phyloP scores from a whole-genome alignment of 805 yeast genomes.

The Candida chilensis region DNA sequence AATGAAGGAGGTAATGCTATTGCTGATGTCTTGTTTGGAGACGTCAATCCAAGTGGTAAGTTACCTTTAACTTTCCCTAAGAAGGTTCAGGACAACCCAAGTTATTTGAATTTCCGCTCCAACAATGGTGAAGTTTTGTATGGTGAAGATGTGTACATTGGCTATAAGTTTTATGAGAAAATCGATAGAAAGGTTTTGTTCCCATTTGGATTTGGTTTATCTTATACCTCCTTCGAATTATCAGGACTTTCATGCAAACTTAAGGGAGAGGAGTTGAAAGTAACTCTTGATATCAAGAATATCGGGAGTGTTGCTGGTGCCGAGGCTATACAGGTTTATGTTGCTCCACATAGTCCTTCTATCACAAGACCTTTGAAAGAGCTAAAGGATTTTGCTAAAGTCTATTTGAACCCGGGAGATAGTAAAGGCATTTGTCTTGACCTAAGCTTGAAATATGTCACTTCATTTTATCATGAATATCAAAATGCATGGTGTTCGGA shows the following conservation, averaged over 20 bases:
- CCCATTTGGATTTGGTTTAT: constrained; percentile 58
- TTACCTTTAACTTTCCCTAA: constrained; percentile 39
- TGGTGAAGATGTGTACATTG: constrained; percentile 61
- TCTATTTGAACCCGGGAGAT: constrained; percentile 34
- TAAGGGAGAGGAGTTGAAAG: constrained; percentile 16
- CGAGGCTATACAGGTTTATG: constrained; percentile 49
- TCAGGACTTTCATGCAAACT: constrained; percentile 18
- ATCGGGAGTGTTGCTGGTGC: constrained; percentile 39
- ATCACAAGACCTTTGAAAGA: constrained; percentile 49
- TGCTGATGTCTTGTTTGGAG: constrained; percentile 35
- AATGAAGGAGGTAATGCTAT: constrained; percentile 30
- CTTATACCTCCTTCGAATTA: constrained; percentile 45
- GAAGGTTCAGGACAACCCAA: constrained; percentile 43
- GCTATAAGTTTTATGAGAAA: constrained; percentile 54
- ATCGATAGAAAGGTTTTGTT: constrained; percentile 35
- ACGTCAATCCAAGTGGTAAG: constrained; percentile 32
- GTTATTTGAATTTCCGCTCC: constrained; percentile 40
- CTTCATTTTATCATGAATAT: constrained; percentile 45
- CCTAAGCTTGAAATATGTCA: constrained; percentile 37
- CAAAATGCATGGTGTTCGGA: constrained; percentile 41
- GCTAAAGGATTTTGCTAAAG: constrained; percentile 48
- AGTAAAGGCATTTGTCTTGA: constrained; percentile 21
- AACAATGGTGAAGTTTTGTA: constrained; percentile 46
- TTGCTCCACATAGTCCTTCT: constrained; percentile 24
- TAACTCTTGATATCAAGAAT: constrained; percentile 33